Percentiles rank a stretch among this genome's conserved stretches.
These are phyloP conservation scores for Phaeoacremonium minimum DNA, from an alignment of 2,329 filamentous ascomycete species.

Conservation along the genomic window DNA sequence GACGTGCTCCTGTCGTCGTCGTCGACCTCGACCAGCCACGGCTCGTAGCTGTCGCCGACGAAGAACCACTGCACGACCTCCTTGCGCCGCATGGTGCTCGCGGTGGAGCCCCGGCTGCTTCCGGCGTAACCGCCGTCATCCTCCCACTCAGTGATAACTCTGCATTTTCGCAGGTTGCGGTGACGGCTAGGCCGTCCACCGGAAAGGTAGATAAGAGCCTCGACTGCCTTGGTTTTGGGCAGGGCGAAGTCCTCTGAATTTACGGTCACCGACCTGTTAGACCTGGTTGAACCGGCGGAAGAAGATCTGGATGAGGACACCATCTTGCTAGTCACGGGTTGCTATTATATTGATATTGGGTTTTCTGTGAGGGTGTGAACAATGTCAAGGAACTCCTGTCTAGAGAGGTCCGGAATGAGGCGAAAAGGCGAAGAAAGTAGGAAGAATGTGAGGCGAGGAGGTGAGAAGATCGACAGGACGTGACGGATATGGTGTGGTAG, in stretches of 20 bases:
- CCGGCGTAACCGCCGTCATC: no score
- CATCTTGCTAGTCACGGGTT: slow-evolving; percentile 5
- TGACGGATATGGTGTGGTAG: background rate
- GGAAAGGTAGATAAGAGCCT: slow-evolving; percentile 9
- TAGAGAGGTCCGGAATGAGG: no score
- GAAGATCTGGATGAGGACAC: slow-evolving; percentile 2
- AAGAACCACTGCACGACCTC: slow-evolving; percentile 5
- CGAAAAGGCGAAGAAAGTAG: no score
- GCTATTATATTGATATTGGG: background rate
- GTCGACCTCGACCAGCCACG: slow-evolving; percentile 4
- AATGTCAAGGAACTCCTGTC: background rate
- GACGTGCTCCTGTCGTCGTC: slow-evolving; percentile 4
- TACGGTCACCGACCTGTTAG: slow-evolving; percentile 4
- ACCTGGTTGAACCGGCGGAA: slow-evolving; percentile 5
- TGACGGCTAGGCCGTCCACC: slow-evolving; percentile 11
- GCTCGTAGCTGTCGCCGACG: slow-evolving; percentile 9
- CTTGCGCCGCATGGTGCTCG: slow-evolving; percentile 1
- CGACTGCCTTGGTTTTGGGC: slow-evolving; percentile 5
- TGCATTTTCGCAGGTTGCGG: slow-evolving; percentile 9
- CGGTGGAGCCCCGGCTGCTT: no score
- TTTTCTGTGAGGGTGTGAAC: background rate
- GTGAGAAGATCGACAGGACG: background rate
- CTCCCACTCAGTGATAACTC: slow-evolving; percentile 8
- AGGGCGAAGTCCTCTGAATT: slow-evolving; percentile 6
- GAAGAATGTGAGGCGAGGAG: background rate